Conservation (phyloP, 2,329 filamentous ascomycete species). For the Herpotrichia juniperi region DNA sequence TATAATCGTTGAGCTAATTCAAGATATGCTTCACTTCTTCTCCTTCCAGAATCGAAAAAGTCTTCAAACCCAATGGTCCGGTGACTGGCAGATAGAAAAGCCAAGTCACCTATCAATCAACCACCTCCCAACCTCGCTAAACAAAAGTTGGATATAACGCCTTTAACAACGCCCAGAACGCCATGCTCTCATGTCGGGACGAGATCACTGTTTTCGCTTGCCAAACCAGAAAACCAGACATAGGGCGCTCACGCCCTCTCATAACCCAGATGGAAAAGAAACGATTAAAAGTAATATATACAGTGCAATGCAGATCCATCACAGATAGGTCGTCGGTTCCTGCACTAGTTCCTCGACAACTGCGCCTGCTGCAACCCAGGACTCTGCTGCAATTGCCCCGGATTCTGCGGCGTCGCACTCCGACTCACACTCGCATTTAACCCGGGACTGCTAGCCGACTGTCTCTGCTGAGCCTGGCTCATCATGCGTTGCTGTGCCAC, state of each 20-base stretch:
- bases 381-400: constrained; percentile 40
- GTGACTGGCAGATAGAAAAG: too few relatives aligned
- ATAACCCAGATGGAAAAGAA: background rate
- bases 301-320: constrained; percentile 24
- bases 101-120: too few relatives aligned
- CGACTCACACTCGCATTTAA: constrained; percentile 41
- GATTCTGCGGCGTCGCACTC: constrained; percentile 47
- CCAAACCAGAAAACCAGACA: too few relatives aligned
- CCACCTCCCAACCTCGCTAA: too few relatives aligned
- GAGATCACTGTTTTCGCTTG: too few relatives aligned
- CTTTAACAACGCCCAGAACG: too few relatives aligned
- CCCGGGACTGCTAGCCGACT: constrained; percentile 39
- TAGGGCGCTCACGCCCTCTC: background rate
- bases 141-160: too few relatives aligned
- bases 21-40: too few relatives aligned
- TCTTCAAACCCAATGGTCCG: too few relatives aligned
- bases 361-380: constrained; percentile 42
- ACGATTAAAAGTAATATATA: constrained; percentile 33
- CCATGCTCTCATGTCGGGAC: too few relatives aligned
- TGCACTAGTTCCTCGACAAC: constrained; percentile 14
- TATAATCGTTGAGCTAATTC: too few relatives aligned
- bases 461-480: constrained; percentile 39
- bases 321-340: constrained; percentile 7
- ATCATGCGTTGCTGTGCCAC: constrained; percentile 46
- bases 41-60: too few relatives aligned